A percentile compares a stretch with the other conserved stretches of the same genome.
phyloP scores from a whole-genome alignment of 2,329 filamentous ascomycete species.

The Cladosporium sphaerospermum region DNA sequence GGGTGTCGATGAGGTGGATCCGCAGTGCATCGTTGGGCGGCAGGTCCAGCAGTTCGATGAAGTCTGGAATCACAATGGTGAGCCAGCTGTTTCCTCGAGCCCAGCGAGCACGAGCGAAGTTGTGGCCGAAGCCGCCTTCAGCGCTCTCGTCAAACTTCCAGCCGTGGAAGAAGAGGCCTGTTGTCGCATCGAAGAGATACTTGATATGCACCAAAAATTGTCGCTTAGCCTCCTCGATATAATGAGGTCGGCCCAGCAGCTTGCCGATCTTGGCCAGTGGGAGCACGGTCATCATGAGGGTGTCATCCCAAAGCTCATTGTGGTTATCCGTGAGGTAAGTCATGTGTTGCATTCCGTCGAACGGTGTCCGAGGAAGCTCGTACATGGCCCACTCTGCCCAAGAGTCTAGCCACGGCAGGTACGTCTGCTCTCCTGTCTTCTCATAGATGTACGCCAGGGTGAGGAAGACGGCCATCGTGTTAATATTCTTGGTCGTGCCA shows the following conservation, averaged over 20 bases:
- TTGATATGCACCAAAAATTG: constrained; percentile 74
- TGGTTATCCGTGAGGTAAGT: constrained; percentile 67
- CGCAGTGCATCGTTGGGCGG: constrained; percentile 55
- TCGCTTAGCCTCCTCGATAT: constrained; percentile 69
- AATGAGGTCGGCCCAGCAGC: constrained; percentile 62
- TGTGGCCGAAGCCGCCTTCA: constrained; percentile 47
- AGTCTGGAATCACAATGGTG: constrained; percentile 77
- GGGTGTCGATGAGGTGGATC: constrained; percentile 53
- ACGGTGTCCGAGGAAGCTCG: constrained; percentile 64
- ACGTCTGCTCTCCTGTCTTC: constrained; percentile 60
- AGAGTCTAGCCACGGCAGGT: constrained; percentile 69
- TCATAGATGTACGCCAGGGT: constrained; percentile 75
- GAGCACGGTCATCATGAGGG: constrained; percentile 81
- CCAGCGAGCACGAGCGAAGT: constrained; percentile 52
- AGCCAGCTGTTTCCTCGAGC: constrained; percentile 65
- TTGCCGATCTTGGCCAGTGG: constrained; percentile 74
- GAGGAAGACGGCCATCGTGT: constrained; percentile 74
- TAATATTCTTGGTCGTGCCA: constrained; percentile 79
- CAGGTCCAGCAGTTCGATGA: constrained; percentile 66
- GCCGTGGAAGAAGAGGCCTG: constrained; percentile 73
- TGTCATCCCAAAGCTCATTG: constrained; percentile 78
- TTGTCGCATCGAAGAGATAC: constrained; percentile 66
- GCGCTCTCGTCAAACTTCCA: constrained; percentile 65
- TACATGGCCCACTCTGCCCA: constrained; percentile 83
- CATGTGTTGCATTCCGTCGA: constrained; percentile 68